Evolutionary conservation across 2,329 filamentous ascomycete species (phyloP).

Genomic region (Stenocarpella maydis): DNA sequence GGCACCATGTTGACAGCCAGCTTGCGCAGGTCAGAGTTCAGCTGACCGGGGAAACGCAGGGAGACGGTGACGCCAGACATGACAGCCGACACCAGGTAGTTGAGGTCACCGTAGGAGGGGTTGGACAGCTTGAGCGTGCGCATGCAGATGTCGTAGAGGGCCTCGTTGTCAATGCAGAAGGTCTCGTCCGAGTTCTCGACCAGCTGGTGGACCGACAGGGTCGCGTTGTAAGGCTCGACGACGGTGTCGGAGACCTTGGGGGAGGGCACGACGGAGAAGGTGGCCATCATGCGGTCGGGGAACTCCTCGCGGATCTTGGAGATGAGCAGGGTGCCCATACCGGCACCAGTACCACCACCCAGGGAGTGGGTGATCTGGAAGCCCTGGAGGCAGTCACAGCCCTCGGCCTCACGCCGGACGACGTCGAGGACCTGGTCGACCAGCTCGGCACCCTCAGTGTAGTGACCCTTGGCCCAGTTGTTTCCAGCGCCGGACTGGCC

Average conservation of each 20-base stretch:
- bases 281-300: constrained; percentile 99
- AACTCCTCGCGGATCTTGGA: constrained; percentile 99
- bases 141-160: constrained; percentile 99
- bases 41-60: constrained; percentile 98
- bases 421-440: constrained; percentile 98
- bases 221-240: constrained; percentile 99
- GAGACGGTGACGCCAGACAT: constrained; percentile 99
- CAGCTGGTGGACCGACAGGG: constrained; percentile 97
- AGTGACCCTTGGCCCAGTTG: constrained; percentile 99
- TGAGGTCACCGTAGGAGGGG: constrained; percentile 98
- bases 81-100: constrained; percentile 99
- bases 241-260: constrained; percentile 99
- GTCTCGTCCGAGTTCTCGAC: constrained; percentile 99
- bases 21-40: constrained; percentile 99
- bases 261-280: constrained; percentile 97
- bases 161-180: constrained; percentile 99
- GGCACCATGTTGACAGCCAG: constrained; percentile 99
- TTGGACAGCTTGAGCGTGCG: constrained; percentile 98
- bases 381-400: constrained; percentile 98
- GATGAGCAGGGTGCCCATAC: constrained; percentile 99
- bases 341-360: constrained; percentile 99
- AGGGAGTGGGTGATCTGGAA: constrained; percentile 99
- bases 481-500: constrained; percentile 99
- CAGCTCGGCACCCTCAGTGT: constrained; percentile 99
- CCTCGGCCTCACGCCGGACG: constrained; percentile 97